phyloP scores from a whole-genome alignment of 306 rosid genomes.

The barrel medic (Medicago truncatula) region DNA sequence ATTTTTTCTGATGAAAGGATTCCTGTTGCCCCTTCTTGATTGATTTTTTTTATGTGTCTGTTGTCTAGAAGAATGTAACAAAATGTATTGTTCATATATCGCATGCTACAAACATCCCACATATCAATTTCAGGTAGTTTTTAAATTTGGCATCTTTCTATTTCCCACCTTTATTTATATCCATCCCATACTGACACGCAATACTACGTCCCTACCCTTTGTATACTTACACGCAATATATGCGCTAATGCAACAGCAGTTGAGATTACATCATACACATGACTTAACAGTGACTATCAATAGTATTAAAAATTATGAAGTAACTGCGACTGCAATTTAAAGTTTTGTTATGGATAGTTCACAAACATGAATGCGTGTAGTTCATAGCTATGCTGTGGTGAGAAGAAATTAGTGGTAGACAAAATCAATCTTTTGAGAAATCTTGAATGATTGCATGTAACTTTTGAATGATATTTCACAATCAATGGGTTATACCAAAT shows the following conservation, averaged over 20 bases:
- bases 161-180: background rate
- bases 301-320: too few relatives aligned
- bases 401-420: background rate
- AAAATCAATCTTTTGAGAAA: background rate
- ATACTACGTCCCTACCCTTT: too few relatives aligned
- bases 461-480: background rate
- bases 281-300: too few relatives aligned
- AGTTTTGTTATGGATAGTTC: too few relatives aligned
- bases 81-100: constrained; percentile 33
- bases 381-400: too few relatives aligned
- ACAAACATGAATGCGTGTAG: too few relatives aligned
- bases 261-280: background rate
- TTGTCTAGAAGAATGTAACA: constrained; percentile 52
- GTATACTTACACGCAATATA: background rate
- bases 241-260: background rate
- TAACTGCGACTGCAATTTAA: too few relatives aligned
- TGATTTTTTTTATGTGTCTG: constrained; percentile 51
- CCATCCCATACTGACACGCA: background rate
- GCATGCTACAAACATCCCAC: background rate
- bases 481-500: too few relatives aligned
- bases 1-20: constrained; percentile 69
- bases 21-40: constrained; percentile 84
- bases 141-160: constrained; percentile 24
- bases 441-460: too few relatives aligned
- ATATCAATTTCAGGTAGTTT: constrained; percentile 27